Evolutionary conservation across 140 eudicot genomes (phyloP), one percentile per base, ranked within the genome.

Genomic region (Erigeron philadelphicus): DNA sequence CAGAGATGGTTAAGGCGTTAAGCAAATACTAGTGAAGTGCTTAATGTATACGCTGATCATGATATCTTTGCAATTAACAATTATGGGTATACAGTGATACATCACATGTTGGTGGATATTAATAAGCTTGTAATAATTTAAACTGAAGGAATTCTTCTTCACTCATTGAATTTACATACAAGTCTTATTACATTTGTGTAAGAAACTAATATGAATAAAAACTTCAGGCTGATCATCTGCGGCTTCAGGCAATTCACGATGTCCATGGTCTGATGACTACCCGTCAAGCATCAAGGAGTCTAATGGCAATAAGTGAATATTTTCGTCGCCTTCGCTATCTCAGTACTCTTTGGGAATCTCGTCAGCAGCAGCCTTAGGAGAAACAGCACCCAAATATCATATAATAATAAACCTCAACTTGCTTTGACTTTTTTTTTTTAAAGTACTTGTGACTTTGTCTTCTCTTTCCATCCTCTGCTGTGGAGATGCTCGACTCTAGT

Each of bases 221-320:
- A 19, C 12, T 21, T 11, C 43, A 65, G 70, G 70, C 70, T 5
- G 70, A 65, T 65, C 7, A 17, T 16, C 11, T 65, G 54, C 56
- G 70, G 45, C 70, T 3, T 5, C 56, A 65, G 41, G 12, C 56
- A 5, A 65, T 65, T 65, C 70, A 65, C 25, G 40, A 42, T 47
- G 54, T 65, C 56, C 42, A 45, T 45, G 41, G 12, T 5, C 6
- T 65, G 48, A 65, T 65, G 57, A 65, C 57, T 18, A 43, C 56
- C 1, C 70, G 7, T 18, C 70, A 65, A 65, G 70, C 70, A 65
- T 18, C 70, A 46, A 65, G 19, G 70, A 65, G 70, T 65, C 56
- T 65, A 41, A 44, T 64, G 40, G 54, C 54, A 64, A 64, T 64
- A 53, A 42, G 40, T 64, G 69, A 64, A 9, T 64, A 64, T 41